Percentiles rank a stretch among this genome's conserved stretches.
Evolutionary conservation across 108 stramenopile species (phyloP).

Genomic region (Nitzschia sp.): DNA sequence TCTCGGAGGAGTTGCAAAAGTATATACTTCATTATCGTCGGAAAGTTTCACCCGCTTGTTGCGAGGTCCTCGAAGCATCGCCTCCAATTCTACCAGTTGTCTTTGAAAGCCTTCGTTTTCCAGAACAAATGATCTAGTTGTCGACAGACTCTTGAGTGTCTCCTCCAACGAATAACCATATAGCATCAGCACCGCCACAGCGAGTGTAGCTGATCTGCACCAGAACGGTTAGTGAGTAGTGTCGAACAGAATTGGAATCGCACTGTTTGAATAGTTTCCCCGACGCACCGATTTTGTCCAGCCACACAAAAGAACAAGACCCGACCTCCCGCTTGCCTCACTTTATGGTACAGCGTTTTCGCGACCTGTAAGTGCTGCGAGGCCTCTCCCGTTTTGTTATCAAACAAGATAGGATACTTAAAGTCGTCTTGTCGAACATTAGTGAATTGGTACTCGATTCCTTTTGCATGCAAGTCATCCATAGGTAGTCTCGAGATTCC

Average conservation of each 20-base stretch:
- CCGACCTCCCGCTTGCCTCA: conserved; percentile 39
- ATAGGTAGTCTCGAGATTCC: conserved; percentile 68
- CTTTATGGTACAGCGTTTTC: conserved; percentile 50
- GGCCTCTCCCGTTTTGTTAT: conserved; percentile 29
- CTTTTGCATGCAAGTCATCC: conserved; percentile 57
- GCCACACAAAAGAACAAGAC: conserved; percentile 78
- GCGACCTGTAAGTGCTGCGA: conserved; percentile 62
- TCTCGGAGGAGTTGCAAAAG: conserved; percentile 5
- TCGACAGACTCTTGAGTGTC: conserved; percentile 38
- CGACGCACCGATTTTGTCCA: conserved; percentile 60
- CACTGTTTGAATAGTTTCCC: background rate
- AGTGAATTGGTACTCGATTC: conserved; percentile 70
- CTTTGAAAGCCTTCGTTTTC: conserved; percentile 78
- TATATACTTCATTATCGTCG: background rate
- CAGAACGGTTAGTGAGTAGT: conserved; percentile 6
- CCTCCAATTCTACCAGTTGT: conserved; percentile 68
- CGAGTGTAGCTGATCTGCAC: conserved; percentile 45
- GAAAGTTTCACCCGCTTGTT: background rate
- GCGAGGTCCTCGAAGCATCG: conserved; percentile 25
- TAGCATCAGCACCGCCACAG: conserved; percentile 46
- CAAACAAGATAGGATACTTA: conserved; percentile 69
- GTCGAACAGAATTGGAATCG: background rate
- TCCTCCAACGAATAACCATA: conserved; percentile 58
- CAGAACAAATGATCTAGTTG: conserved; percentile 62
- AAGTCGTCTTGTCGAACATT: conserved; percentile 69